Percentiles rank a stretch among this genome's conserved stretches.
phyloP scores from a whole-genome alignment of 139 green algal species.

The Closterium sp. region DNA sequence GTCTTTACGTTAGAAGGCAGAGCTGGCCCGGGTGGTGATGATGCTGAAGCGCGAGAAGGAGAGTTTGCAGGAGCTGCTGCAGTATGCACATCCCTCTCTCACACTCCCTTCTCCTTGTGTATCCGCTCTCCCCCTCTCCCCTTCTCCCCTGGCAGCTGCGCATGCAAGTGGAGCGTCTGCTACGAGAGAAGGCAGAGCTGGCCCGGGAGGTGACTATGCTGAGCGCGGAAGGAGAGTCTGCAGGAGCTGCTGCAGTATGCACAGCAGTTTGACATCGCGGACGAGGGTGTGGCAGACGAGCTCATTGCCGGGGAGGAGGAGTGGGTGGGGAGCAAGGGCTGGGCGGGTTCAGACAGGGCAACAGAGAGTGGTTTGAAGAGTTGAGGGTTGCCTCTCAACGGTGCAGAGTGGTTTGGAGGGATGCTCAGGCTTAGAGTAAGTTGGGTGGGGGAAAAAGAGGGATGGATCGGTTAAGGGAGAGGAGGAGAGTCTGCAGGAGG shows the following conservation, averaged over 20 bases:
- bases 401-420: no score
- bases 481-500: neutral
- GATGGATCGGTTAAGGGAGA: no score
- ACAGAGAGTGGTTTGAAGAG: neutral
- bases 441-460: no score
- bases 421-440: neutral
- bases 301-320: neutral
- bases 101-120: no score
- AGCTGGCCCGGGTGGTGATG: neutral
- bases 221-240: neutral
- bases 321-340: neutral
- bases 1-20: neutral
- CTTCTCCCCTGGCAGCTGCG: neutral
- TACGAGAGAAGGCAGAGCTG: neutral
- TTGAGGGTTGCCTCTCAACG: neutral
- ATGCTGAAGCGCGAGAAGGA: constrained; percentile 6
- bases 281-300: neutral
- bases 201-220: neutral
- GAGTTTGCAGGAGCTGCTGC: neutral
- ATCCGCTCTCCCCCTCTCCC: neutral
- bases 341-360: neutral
- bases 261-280: neutral
- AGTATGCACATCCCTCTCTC: neutral
- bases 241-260: neutral
- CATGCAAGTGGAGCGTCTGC: constrained; percentile 3